Percentiles rank a stretch among this genome's conserved stretches.
These are phyloP conservation scores for Porcisia hertigi DNA, from an alignment of 208 protist genomes.

Conservation along the genomic window DNA sequence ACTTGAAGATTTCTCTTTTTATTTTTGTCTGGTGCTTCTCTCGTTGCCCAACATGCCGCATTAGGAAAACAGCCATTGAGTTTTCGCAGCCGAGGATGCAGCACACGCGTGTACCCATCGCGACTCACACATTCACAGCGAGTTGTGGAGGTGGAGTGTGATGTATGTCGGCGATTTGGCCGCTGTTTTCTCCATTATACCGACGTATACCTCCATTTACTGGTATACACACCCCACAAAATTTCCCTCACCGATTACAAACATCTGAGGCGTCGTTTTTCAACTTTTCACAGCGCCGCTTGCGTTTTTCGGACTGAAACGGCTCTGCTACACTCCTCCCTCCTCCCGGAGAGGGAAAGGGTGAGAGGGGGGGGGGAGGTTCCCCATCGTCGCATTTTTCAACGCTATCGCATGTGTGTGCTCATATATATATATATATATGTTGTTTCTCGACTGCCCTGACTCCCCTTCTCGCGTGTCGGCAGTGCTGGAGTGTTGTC, in stretches of 20 bases:
- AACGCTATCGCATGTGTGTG: too few species aligned
- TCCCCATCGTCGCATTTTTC: too few species aligned
- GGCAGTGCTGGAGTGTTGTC: too few species aligned
- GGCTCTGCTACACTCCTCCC: not conserved
- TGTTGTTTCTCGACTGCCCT: too few species aligned
- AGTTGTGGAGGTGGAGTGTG: not conserved
- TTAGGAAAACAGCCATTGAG: not conserved
- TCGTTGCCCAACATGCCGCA: not conserved
- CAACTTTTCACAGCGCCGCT: not conserved
- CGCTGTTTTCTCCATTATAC: not conserved
- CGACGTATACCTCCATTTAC: not conserved
- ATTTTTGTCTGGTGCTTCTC: not conserved
- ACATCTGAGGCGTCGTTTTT: not conserved
- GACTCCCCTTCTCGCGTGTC: too few species aligned
- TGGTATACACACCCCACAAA: not conserved
- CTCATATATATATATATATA: too few species aligned
- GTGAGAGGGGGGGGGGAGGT: too few species aligned
- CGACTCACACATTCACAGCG: conserved; percentile 8
- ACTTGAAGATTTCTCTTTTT: not conserved
- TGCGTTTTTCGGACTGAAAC: not conserved
- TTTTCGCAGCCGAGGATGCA: not conserved
- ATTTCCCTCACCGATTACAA: not conserved
- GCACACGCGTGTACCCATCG: not conserved
- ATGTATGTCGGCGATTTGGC: not conserved
- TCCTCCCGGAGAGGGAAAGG: not conserved